Evolutionary conservation across 768 basidiomycete species (phyloP).

Genomic region (Phanerochaete sordida): DNA sequence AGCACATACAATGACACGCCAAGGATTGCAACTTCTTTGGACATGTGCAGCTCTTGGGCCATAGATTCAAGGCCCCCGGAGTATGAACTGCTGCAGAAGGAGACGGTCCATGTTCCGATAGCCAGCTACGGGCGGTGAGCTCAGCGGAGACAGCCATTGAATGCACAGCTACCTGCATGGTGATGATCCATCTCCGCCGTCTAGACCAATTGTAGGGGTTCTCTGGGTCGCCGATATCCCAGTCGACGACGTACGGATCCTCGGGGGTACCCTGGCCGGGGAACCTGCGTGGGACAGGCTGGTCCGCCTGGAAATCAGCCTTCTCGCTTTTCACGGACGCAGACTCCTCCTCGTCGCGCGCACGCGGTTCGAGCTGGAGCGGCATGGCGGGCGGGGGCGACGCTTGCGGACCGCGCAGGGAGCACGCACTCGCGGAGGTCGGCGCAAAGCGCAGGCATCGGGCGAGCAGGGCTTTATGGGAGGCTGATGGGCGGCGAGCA

Average conservation of each 20-base stretch:
- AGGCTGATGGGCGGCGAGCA: no score
- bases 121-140: conserved; percentile 26
- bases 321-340: not conserved
- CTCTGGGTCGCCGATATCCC: conserved; percentile 47
- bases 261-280: conserved; percentile 43
- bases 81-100: conserved; percentile 58
- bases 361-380: not conserved
- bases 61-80: conserved; percentile 46
- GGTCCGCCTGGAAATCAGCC: not conserved
- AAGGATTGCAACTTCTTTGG: conserved; percentile 49
- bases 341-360: not conserved
- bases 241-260: conserved; percentile 54
- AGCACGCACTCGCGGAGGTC: no score
- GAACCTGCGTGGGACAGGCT: conserved; percentile 23
- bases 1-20: conserved; percentile 63
- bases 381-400: conserved; percentile 1
- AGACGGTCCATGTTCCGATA: conserved; percentile 51
- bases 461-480: no score
- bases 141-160: not conserved
- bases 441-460: no score
- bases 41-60: conserved; percentile 43
- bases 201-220: conserved; percentile 56
- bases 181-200: conserved; percentile 49
- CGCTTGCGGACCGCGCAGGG: no score
- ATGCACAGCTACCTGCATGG: conserved; percentile 38